Percentiles rank a stretch among this genome's conserved stretches.
These are phyloP conservation scores for Cystobasidiaceae sp. DNA, from an alignment of 1,284 basidiomycete species.

Conservation along the genomic window DNA sequence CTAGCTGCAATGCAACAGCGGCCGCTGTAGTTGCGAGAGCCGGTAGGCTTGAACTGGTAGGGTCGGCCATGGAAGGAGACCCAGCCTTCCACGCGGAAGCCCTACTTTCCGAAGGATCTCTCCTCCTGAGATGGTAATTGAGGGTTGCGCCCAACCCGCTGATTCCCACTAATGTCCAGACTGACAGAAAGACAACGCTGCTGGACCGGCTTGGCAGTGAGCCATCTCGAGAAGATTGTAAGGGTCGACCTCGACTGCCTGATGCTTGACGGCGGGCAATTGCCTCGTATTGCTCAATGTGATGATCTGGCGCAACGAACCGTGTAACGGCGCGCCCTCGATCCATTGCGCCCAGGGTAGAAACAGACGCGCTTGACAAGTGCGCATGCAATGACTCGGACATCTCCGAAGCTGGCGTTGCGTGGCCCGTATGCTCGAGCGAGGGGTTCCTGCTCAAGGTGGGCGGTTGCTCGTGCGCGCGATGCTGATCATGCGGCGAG, in stretches of 20 bases:
- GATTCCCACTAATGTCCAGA: constrained; percentile 63
- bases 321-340: constrained; percentile 1
- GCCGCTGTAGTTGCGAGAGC: neutral
- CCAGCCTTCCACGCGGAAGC: no score
- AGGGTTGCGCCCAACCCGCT: constrained; percentile 50
- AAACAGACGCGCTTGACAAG: constrained; percentile 2
- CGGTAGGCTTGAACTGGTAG: neutral
- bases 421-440: neutral
- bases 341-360: neutral
- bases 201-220: constrained; percentile 49
- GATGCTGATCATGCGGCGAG: no score
- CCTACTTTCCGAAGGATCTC: no score
- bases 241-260: neutral
- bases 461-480: neutral
- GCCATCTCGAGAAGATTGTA: neutral
- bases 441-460: neutral
- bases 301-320: no score
- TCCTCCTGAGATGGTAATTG: neutral
- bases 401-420: constrained; percentile 3
- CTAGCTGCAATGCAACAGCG: no score
- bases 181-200: constrained; percentile 65
- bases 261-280: neutral
- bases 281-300: no score
- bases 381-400: constrained; percentile 9
- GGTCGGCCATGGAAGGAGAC: neutral